Evolutionary conservation across 192 early-diverging fungal genomes (phyloP), one percentile per base, ranked within the genome.

Genomic region (Dispira parvispora): DNA sequence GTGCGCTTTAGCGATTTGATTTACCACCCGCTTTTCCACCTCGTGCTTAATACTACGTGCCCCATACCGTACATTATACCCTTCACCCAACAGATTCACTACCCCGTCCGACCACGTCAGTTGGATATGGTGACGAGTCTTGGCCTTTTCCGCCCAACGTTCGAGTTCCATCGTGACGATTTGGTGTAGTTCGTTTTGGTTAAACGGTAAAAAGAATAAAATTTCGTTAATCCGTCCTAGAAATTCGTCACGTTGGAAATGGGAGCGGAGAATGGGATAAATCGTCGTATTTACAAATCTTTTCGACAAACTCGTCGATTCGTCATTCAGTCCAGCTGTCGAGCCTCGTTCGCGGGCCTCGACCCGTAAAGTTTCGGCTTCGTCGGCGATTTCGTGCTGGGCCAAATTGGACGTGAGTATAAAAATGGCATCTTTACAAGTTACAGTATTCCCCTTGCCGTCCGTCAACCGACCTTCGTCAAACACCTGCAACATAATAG

Each of bases 41-140:
- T 71, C 74, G 46, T 75, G 72, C 43, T 75, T 75, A 47, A 75
- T 75, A 50, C 71, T 73, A 49, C 74, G 68, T 1, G 74, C 74
- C 23, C 74, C 74, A 38, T 75, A 75, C 8, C 74, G 67, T 46
- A 73, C 67, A 57, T 75, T 75, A 46, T 75, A 75, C 0, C 70
- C 74, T 3, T 49, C 61, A 0, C 64, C 62, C 1, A 75, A 50
- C 14, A 65, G 47, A 58, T 70, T 68, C 2, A 75, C 74, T 14
- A 75, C 74, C 10, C 65, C 71, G 0, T 56, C 27, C 14, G 66
- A 63, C 74, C 74, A 75, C 0, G 68, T 67, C 52, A 75, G 52
- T 2, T 63, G 66, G 47, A 75, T 75, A 4, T 68, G 65, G 64
- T 75, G 74, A 11, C 74, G 71, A 0, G 49, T 46, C n/a, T 71